A percentile compares a stretch with the other conserved stretches of the same genome.
Conservation (phyloP, 371 early-diverging fungal genomes). For the Actinomucor elegans region DNA sequence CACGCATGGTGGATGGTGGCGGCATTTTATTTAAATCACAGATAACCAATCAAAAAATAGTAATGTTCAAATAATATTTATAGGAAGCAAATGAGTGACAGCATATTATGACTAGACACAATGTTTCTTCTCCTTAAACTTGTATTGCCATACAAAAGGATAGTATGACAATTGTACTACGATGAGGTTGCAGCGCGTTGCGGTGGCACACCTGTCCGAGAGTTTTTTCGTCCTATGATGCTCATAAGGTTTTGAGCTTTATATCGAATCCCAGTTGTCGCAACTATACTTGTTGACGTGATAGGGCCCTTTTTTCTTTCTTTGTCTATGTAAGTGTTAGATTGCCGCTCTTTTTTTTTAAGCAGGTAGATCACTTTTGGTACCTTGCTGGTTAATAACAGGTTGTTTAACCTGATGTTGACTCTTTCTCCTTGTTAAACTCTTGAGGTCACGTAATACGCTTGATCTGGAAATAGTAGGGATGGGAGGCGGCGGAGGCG, state of each 20-base stretch:
- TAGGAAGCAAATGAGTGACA: no score
- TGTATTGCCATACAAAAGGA: no score
- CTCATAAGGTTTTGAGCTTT: no score
- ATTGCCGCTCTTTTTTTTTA: not conserved
- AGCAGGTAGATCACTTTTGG: not conserved
- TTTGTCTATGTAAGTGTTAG: not conserved
- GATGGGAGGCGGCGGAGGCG: slow-evolving; percentile 16
- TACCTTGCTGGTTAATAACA: no score
- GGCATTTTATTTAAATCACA: no score
- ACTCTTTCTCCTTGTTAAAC: slow-evolving; percentile 33
- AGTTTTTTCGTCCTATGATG: slow-evolving; percentile 13
- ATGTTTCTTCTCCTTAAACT: no score
- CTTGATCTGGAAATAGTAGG: slow-evolving; percentile 40
- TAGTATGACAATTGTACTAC: no score
- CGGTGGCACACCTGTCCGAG: slow-evolving; percentile 16
- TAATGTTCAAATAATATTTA: no score
- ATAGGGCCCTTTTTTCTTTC: not conserved
- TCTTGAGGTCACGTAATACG: slow-evolving; percentile 36
- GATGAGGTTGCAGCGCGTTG: no score
- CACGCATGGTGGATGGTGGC: no score
- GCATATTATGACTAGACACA: no score
- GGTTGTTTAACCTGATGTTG: not conserved
- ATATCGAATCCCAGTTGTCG: slow-evolving; percentile 1
- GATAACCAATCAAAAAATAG: no score
- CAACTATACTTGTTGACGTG: not conserved